Percentiles rank a stretch among this genome's conserved stretches.
Conservation (phyloP, 345 rosid genomes). For the Hypericum perforatum region DNA sequence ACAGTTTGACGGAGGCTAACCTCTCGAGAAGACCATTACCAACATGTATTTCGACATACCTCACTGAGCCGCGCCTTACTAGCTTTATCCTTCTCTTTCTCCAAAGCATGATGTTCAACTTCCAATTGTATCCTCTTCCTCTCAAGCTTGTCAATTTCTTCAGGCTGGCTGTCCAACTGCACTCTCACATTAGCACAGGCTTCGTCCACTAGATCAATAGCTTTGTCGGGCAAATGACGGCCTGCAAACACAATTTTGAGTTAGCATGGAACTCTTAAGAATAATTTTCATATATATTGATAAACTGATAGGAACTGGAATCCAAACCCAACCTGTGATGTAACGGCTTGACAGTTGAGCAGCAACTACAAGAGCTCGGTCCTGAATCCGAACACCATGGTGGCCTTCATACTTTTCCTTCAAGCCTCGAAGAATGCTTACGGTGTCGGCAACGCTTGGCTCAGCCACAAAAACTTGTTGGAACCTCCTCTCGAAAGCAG, state of each 20-base stretch:
- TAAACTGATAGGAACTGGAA: not conserved
- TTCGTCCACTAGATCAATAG: slow-evolving; percentile 88
- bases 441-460: slow-evolving; percentile 74
- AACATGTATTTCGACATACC: slow-evolving; percentile 29
- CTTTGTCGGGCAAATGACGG: slow-evolving; percentile 88
- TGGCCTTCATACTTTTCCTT: slow-evolving; percentile 93
- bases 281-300: no score
- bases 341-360: slow-evolving; percentile 88
- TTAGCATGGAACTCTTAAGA: not conserved
- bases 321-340: slow-evolving; percentile 41
- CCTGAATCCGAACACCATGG: slow-evolving; percentile 86
- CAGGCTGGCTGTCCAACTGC: slow-evolving; percentile 96
- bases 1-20: not conserved
- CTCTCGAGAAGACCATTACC: not conserved
- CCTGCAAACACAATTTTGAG: slow-evolving; percentile 23
- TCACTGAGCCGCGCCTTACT: slow-evolving; percentile 80
- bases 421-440: slow-evolving; percentile 81
- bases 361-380: slow-evolving; percentile 74
- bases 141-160: slow-evolving; percentile 84
- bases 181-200: slow-evolving; percentile 94
- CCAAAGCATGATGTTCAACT: slow-evolving; percentile 81
- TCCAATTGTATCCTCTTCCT: slow-evolving; percentile 82
- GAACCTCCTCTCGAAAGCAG: slow-evolving; percentile 86
- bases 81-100: slow-evolving; percentile 88
- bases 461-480: slow-evolving; percentile 91